Percentiles rank a stretch among this genome's conserved stretches.
phyloP scores from a whole-genome alignment of 1,139 yeast genomes.

The Protomyces inundatus region DNA sequence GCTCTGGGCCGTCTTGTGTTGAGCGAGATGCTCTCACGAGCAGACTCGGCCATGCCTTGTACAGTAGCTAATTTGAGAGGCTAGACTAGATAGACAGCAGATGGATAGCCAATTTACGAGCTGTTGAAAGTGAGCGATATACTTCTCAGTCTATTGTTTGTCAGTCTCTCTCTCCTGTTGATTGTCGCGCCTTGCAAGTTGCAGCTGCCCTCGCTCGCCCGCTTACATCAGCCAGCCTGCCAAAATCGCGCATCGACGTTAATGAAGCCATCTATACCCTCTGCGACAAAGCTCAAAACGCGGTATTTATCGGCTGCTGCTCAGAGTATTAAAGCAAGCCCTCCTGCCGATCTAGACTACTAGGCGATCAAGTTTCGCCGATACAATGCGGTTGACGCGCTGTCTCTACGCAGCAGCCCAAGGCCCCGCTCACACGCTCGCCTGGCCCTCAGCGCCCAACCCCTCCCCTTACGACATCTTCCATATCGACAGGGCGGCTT shows the following conservation, averaged over 20 bases:
- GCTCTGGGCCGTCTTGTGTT: background rate
- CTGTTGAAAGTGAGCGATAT: too few species aligned
- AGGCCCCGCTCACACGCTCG: background rate
- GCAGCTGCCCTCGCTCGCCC: too few species aligned
- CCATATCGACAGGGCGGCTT: constrained; percentile 44
- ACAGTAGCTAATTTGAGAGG: too few species aligned
- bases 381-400: background rate
- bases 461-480: constrained; percentile 68
- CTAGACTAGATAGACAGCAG: too few species aligned
- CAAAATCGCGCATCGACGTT: too few species aligned
- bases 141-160: too few species aligned
- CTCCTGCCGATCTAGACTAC: background rate
- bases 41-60: background rate
- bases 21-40: background rate
- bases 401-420: background rate
- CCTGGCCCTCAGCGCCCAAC: constrained; percentile 7
- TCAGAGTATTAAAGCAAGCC: background rate
- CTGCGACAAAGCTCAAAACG: too few species aligned
- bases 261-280: too few species aligned
- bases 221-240: too few species aligned
- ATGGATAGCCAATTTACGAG: too few species aligned
- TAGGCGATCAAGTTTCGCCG: background rate
- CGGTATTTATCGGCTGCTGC: background rate
- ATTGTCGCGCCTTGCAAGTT: too few species aligned
- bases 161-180: too few species aligned